phyloP scores from a whole-genome alignment of 805 yeast species.

The Candida ficus region DNA sequence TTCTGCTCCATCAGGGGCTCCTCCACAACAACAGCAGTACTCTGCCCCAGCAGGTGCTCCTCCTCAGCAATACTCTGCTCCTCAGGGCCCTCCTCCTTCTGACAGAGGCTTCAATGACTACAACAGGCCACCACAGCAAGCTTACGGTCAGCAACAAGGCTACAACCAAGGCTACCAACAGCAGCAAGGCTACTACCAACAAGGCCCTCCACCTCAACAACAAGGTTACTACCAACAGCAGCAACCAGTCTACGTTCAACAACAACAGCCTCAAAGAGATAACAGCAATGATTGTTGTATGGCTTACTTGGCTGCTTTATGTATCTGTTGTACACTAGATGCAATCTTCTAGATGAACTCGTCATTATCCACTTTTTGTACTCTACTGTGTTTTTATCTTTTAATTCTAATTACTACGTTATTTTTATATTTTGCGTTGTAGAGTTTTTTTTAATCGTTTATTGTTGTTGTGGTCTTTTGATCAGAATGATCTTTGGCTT shows the following conservation, averaged over 20 bases:
- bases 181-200: conserved; percentile 15
- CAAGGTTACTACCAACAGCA: conserved; percentile 41
- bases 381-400: background rate
- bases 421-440: background rate
- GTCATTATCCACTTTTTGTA: background rate
- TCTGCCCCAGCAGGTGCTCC: no score
- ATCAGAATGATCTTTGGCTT: conserved; percentile 7
- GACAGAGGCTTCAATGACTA: conserved; percentile 21
- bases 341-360: conserved; percentile 33
- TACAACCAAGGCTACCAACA: conserved; percentile 3
- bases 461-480: background rate
- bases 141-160: conserved; percentile 6
- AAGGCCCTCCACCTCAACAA: conserved; percentile 30
- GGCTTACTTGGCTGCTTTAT: conserved; percentile 50
- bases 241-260: conserved; percentile 51
- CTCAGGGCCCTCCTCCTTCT: conserved; percentile 13
- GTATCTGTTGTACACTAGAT: conserved; percentile 52
- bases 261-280: conserved; percentile 30
- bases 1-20: conserved; percentile 12
- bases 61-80: no score
- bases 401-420: background rate
- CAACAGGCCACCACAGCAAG: conserved; percentile 17
- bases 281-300: conserved; percentile 40
- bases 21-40: conserved; percentile 12
- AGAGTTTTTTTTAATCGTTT: no score